Base-by-base conservation (phyloP, 2,329 filamentous ascomycete genomes). In the Hypoxylon sp. region DNA sequence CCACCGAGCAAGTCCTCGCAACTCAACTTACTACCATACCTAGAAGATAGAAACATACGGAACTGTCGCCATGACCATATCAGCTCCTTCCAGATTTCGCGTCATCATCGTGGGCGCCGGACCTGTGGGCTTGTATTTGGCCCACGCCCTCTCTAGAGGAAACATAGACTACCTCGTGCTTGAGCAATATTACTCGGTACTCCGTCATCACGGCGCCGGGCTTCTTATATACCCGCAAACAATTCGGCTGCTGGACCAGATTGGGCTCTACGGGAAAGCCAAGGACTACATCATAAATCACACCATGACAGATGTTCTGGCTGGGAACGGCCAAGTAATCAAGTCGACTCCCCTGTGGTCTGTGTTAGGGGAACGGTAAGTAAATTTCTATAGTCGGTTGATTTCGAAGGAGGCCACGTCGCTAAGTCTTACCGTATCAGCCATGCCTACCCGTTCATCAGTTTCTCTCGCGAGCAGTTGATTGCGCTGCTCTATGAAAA, bases 291-390 rank as follows among this genome's bases (percentile, higher is more conserved):
- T 52, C 49, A 52, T 52, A 36, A 52, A 52, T 30, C 49, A 36
- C 49, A 52, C n/a, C 49, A 17, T 19, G 14, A 52, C 49, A 52
- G 49, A 52, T 52, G 14, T 52, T 10, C 49, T 52, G 13, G 17
- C n/a, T 19, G n/a, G 30, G 30, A 52, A 52, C 19, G 49, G 49
- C 30, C n/a, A 19, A 23, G 30, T 52, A 34, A 52, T 52, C 49
- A 52, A 52, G n/a, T 52, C 49, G 36, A 36, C 49, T 52, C 49
- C 49, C 2, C 32, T 52, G 30, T 52, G 49, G 49, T 52, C 49
- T 7, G 32, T 30, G 11, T 13, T 52, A 52, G 49, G 10, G 36
- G 32, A 52, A 52, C 49, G 7, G 49, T 52, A 19, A 52, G 49
- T 36, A 52, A 23, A 52, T 30, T 30, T 11, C 17, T 23, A 19